phyloP scores from a whole-genome alignment of 1,284 basidiomycete genomes.

The Cutaneotrichosporon spelunceum region DNA sequence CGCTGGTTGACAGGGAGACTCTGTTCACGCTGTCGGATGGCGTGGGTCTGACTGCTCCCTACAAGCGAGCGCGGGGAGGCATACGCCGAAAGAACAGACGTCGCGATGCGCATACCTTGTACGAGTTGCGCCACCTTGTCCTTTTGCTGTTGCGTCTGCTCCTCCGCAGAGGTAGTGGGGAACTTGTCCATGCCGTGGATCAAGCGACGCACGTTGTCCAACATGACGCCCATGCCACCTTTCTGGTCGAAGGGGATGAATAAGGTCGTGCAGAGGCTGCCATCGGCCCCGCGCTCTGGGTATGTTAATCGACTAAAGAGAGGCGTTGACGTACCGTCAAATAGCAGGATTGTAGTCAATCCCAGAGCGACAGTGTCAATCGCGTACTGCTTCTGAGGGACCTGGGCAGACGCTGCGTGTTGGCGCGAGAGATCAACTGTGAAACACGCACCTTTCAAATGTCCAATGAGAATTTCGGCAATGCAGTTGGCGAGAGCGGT shows the following conservation, averaged over 20 bases:
- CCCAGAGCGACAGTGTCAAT: conserved; percentile 71
- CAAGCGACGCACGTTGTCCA: conserved; percentile 62
- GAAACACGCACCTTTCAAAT: conserved; percentile 56
- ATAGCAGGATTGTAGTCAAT: conserved; percentile 67
- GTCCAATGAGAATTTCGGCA: conserved; percentile 68
- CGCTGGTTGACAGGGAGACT: conserved; percentile 59
- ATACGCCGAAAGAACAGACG: conserved; percentile 73
- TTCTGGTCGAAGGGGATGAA: conserved; percentile 69
- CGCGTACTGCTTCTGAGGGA: conserved; percentile 27
- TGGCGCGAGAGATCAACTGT: not conserved
- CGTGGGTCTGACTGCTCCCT: conserved; percentile 76
- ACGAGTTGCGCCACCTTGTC: conserved; percentile 52
- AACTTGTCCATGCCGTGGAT: conserved; percentile 56
- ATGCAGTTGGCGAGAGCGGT: conserved; percentile 65
- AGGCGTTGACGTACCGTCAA: conserved; percentile 65
- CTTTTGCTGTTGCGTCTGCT: conserved; percentile 59
- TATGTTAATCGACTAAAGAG: conserved; percentile 10
- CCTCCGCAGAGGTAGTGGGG: conserved; percentile 55
- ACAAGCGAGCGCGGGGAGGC: conserved; percentile 74
- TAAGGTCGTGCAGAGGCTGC: conserved; percentile 76
- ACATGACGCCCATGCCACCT: conserved; percentile 70
- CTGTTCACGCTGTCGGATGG: conserved; percentile 23
- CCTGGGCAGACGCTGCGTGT: conserved; percentile 8
- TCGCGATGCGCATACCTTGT: conserved; percentile 48
- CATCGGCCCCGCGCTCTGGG: conserved; percentile 68